phyloP scores from a whole-genome alignment of 176 grass and related monocot species.

The Alloteropsis semialata region DNA sequence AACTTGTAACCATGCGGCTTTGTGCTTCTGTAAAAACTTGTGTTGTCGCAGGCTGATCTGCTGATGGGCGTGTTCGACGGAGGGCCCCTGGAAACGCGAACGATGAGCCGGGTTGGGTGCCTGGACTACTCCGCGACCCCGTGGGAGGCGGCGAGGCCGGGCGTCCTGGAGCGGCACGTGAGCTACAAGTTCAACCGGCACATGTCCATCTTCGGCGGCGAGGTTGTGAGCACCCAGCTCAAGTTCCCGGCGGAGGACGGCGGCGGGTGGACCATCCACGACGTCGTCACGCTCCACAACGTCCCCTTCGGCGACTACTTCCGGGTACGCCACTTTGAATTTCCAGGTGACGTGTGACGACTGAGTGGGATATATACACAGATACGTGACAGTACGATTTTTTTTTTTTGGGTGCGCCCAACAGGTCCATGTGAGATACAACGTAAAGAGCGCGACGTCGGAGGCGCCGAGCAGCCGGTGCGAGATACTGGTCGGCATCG shows the following conservation, averaged over 20 bases:
- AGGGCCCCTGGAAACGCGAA: constrained; percentile 44
- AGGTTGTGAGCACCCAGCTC: constrained; percentile 69
- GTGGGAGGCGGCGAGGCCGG: constrained; percentile 52
- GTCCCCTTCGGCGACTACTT: constrained; percentile 77
- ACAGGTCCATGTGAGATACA: constrained; percentile 68
- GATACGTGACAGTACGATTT: not conserved
- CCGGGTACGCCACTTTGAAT: constrained; percentile 25
- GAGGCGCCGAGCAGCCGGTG: constrained; percentile 42
- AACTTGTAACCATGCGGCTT: not conserved
- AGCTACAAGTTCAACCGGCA: constrained; percentile 80
- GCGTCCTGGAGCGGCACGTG: constrained; percentile 57
- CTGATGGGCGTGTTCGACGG: constrained; percentile 79
- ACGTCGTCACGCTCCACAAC: constrained; percentile 65
- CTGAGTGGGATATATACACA: not conserved
- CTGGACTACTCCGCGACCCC: constrained; percentile 54
- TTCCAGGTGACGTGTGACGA: not conserved
- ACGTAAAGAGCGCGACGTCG: constrained; percentile 20
- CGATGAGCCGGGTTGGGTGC: constrained; percentile 71
- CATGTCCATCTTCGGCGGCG: constrained; percentile 74
- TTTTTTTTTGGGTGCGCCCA: not conserved
- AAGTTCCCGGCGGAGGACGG: constrained; percentile 45
- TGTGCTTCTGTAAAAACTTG: not conserved
- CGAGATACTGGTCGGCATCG: constrained; percentile 61
- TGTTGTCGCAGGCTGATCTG: constrained; percentile 35
- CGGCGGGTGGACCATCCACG: constrained; percentile 67